Evolutionary conservation across 306 rosid species (phyloP).

Genomic region (Castanea crenata): DNA sequence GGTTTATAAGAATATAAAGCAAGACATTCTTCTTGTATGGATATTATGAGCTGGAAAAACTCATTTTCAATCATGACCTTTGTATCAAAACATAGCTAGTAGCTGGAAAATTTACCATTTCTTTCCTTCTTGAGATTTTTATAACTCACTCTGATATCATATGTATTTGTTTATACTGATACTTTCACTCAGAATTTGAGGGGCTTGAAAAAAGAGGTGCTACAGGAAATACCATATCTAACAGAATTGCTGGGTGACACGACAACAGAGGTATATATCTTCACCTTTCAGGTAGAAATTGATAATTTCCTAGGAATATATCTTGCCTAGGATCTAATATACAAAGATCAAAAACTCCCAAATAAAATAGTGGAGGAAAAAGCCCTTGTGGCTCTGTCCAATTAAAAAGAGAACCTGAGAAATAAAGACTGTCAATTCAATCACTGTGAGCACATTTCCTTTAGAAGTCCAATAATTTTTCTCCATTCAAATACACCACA

Average conservation of each 20-base stretch:
- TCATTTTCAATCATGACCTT: constrained; percentile 3
- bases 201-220: constrained; percentile 43
- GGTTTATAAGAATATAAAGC: neutral
- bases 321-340: too few species aligned
- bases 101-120: neutral
- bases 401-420: too few species aligned
- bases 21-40: neutral
- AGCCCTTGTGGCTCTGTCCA: too few species aligned
- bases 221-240: constrained; percentile 57
- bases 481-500: too few species aligned
- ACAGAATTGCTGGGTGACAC: constrained; percentile 53
- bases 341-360: too few species aligned
- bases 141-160: constrained; percentile 8
- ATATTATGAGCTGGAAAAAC: constrained; percentile 9
- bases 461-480: too few species aligned
- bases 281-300: constrained; percentile 2
- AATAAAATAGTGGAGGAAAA: too few species aligned
- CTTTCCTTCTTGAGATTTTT: constrained; percentile 18
- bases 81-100: neutral
- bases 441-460: too few species aligned
- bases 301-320: too few species aligned
- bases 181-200: constrained; percentile 56
- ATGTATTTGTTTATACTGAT: constrained; percentile 25
- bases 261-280: constrained; percentile 48
- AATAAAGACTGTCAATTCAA: too few species aligned